Base-by-base conservation (phyloP, 805 yeast genomes). In the Yarrowia hollandica region DNA sequence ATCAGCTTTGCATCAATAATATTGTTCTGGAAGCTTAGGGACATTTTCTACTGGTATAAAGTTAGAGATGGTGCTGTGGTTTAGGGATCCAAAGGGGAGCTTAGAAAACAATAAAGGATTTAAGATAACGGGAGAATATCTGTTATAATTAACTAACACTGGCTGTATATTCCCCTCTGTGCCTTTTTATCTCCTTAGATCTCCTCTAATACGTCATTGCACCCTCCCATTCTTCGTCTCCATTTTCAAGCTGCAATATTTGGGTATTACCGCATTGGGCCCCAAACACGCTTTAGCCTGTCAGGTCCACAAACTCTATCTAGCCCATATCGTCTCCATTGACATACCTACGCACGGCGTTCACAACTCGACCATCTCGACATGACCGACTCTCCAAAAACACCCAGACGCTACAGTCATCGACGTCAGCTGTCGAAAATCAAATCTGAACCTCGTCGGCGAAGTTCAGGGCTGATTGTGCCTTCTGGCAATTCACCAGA, bases 351-450 rank as follows among this genome's bases (percentile, higher is more conserved):
- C 26, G 52, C 35, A 44, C 52, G 52, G 52, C 52, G 22, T 28
- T 15, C 14, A 31, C 28, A n/a, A 15, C 39, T 6, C 4, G 3
- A 46, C 30, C 18, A 12, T 5, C 23, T 5, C 38, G 22, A 21
- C 21, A 48, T 48, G 55, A 33, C 55, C 10, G 55, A 48, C 30
- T 48, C 55, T 4, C 55, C 55, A 3, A 48, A 48, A 23, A 48
- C 55, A 2, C 55, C 55, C 14, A 8, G 39, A 15, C 28, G 55
- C 22, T 48, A 48, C 55, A 31, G 39, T 48, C 55, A 48, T 26
- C 38, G 55, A 5, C 55, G 55, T n/a, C 55, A 48, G 30, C 8
- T 48, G 30, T 48, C 55, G 3, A 48, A 48, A 22, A 48, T 48
- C 39, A 48, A 48, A 8, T 31, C 39, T 1, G 55, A 48, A 30